Conservation (phyloP, 2,329 filamentous ascomycete species). For the Whalleya microplaca region DNA sequence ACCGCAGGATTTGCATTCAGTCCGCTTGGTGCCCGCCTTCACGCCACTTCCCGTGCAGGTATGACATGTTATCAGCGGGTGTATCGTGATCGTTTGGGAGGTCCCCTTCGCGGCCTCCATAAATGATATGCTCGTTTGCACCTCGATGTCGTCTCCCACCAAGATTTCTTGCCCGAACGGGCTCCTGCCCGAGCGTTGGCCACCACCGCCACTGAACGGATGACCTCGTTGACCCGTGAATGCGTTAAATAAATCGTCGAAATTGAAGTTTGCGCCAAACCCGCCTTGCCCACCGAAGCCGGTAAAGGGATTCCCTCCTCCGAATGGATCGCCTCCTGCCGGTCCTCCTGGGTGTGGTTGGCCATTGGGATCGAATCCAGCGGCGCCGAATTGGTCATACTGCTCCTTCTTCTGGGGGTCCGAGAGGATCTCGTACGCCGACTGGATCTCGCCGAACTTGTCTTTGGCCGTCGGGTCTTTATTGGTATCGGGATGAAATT, state of each 20-base stretch:
- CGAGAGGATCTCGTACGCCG: conserved; percentile 90
- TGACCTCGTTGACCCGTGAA: conserved; percentile 65
- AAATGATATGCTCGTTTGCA: conserved; percentile 90
- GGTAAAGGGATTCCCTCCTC: conserved; percentile 60
- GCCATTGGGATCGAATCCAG: conserved; percentile 81
- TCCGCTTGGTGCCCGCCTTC: conserved; percentile 76
- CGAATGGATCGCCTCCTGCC: conserved; percentile 63
- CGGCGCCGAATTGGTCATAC: conserved; percentile 87
- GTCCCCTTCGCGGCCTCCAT: conserved; percentile 94
- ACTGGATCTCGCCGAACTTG: conserved; percentile 89
- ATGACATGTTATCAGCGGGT: conserved; percentile 77
- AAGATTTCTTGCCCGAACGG: conserved; percentile 79
- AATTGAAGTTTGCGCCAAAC: conserved; percentile 85
- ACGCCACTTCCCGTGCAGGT: conserved; percentile 84
- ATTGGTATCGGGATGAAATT: conserved; percentile 97
- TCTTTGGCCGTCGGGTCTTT: conserved; percentile 94
- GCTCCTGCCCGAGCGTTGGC: conserved; percentile 54
- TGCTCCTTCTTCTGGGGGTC: conserved; percentile 92
- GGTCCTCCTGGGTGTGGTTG: conserved; percentile 57
- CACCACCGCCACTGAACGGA: conserved; percentile 61
- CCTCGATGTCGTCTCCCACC: conserved; percentile 95
- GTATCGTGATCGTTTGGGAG: conserved; percentile 84
- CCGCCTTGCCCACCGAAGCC: conserved; percentile 65
- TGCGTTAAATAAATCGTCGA: conserved; percentile 92
- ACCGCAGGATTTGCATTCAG: conserved; percentile 77